Evolutionary conservation across 441 rosid genomes (phyloP).

Genomic region (Gossypium trilobum): DNA sequence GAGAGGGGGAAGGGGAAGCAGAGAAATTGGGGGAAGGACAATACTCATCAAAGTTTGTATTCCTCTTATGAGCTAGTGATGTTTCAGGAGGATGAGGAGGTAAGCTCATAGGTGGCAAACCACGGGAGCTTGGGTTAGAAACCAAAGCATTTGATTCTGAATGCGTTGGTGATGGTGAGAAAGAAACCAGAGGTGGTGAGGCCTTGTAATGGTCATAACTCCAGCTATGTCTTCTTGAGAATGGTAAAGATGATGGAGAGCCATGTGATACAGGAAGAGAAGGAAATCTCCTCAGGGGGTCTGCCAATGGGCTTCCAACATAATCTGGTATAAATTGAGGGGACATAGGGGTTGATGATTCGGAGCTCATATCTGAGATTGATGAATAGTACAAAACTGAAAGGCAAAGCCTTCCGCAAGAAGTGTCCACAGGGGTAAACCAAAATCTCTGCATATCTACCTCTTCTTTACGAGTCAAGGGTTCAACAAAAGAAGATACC

Average conservation of each 20-base stretch:
- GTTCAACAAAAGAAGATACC: conserved; percentile 68
- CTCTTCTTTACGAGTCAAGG: conserved; percentile 73
- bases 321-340: conserved; percentile 78
- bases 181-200: conserved; percentile 58
- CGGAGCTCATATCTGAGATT: conserved; percentile 56
- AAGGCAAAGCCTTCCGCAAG: conserved; percentile 79
- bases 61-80: conserved; percentile 37
- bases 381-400: conserved; percentile 58
- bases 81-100: conserved; percentile 59
- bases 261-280: conserved; percentile 60
- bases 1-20: conserved; percentile 42
- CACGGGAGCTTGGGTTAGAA: conserved; percentile 41
- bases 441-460: conserved; percentile 72
- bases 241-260: conserved; percentile 69
- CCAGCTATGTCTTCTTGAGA: conserved; percentile 80
- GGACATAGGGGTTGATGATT: conserved; percentile 63
- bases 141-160: conserved; percentile 52
- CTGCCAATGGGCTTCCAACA: conserved; percentile 90
- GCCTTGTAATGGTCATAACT: conserved; percentile 59
- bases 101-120: conserved; percentile 33
- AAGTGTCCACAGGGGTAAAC: conserved; percentile 78
- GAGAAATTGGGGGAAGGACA: conserved; percentile 59
- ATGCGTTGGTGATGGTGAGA: conserved; percentile 72
- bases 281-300: conserved; percentile 69
- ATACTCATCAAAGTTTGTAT: conserved; percentile 43